Evolutionary conservation across 306 rosid species (phyloP), one percentile per base, ranked within the genome.

Genomic region (Vigna mungo): DNA sequence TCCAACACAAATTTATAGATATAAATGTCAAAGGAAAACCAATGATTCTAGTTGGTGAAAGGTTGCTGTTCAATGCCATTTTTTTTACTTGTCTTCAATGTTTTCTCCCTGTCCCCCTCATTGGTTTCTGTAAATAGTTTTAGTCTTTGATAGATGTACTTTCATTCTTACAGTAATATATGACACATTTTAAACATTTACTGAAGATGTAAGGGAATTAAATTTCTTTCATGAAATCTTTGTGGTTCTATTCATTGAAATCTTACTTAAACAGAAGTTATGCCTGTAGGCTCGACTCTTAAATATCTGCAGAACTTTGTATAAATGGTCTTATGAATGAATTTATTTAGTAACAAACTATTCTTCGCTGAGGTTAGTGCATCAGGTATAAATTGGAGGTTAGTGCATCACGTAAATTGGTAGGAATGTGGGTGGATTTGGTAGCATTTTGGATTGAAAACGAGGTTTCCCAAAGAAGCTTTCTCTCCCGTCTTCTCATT

Each of bases 21-120:
- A 85, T 61, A 81, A 87, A 87, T 82, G 82, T 84, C 87, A 82
- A 80, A 73, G 82, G 87, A 86, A 82, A 83, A 85, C 81, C 44
- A 64, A 78, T 84, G 81, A 80, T 92, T 90, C 84, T 79, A 83
- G 88, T 84, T 86, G 81, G 86, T 81, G 90, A 81, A 87, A 86
- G 89, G 80, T 78, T 85, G 80, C 55, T 68, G 81, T 61, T 78
- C 80, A 76, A 72, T 78, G 76, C 83, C 78, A 71, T 79, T 75
- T 39, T 61, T 25, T 47, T 67, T 54, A 34, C 63, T 74, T 58
- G 59, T 77, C 74, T 77, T 61, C 58, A 10, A 77, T 77, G 39
- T 41, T 46, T 60, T 83, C 46, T 61, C 79, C 51, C 6, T 63
- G 17, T 11, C 58, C 34, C 74, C 37, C 62, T 68, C 83, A 79